These are phyloP conservation scores for Blastocystis sp. DNA, from an alignment of 352 stramenopile genomes.

Conservation along the genomic window DNA sequence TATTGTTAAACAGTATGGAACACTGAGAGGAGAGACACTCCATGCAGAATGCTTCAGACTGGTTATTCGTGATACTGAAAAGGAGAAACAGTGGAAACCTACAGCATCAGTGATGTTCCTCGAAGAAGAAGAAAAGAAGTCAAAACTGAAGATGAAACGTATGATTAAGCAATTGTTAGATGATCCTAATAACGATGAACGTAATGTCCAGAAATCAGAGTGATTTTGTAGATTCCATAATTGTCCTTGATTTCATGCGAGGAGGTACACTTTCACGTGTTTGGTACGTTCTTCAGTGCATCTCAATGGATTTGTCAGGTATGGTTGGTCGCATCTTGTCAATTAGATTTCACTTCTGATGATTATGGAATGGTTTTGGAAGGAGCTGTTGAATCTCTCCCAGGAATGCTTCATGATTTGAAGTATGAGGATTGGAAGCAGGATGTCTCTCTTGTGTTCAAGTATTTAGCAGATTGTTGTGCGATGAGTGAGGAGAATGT, in stretches of 20 bases:
- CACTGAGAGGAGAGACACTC: not conserved
- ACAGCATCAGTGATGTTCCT: not conserved
- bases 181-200: slow-evolving; percentile 20
- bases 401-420: not conserved
- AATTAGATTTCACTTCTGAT: slow-evolving; percentile 13
- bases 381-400: slow-evolving; percentile 13
- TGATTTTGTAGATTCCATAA: not conserved
- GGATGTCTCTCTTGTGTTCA: slow-evolving; percentile 14
- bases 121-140: not conserved
- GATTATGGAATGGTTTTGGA: slow-evolving; percentile 33
- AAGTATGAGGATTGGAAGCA: slow-evolving; percentile 6
- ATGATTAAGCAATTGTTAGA: slow-evolving; percentile 35
- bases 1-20: not conserved
- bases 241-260: slow-evolving; percentile 55
- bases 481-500: not conserved
- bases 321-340: not conserved
- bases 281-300: slow-evolving; percentile 52
- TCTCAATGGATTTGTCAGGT: slow-evolving; percentile 45
- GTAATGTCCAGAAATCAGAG: not conserved
- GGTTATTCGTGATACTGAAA: slow-evolving; percentile 16
- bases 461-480: slow-evolving; percentile 40
- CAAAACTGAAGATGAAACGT: slow-evolving; percentile 35
- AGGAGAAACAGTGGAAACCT: slow-evolving; percentile 2
- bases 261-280: not conserved
- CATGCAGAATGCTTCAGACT: not conserved